Conservation (phyloP, 192 early-diverging fungal genomes). For the Radiomyces spectabilis region DNA sequence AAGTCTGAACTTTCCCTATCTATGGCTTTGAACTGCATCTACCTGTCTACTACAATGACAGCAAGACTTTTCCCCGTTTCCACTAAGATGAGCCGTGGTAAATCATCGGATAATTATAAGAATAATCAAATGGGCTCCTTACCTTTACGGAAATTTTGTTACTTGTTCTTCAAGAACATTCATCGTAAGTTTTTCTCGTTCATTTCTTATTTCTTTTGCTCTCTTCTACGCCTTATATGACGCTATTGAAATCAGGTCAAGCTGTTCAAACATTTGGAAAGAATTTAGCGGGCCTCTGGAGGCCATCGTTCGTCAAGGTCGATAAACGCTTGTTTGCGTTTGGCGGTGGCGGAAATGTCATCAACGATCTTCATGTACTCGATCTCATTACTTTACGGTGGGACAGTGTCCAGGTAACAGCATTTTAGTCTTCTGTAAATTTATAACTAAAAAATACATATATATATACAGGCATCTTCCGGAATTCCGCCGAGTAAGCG, state of each 20-base stretch:
- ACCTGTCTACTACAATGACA: too few species aligned
- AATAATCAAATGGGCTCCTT: too few species aligned
- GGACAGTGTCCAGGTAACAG: conserved; percentile 39
- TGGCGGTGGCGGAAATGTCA: conserved; percentile 49
- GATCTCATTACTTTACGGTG: conserved; percentile 38
- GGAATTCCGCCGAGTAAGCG: conserved; percentile 46
- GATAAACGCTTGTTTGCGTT: conserved; percentile 44
- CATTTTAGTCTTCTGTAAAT: neutral
- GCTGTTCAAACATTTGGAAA: conserved; percentile 41
- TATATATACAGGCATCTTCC: conserved; percentile 24
- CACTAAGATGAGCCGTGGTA: too few species aligned
- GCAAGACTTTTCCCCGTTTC: too few species aligned
- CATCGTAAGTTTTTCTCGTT: conserved; percentile 1
- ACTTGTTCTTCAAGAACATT: too few species aligned
- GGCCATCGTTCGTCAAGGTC: conserved; percentile 45
- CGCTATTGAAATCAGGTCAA: conserved; percentile 27
- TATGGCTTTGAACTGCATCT: too few species aligned
- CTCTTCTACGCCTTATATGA: neutral
- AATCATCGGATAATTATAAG: too few species aligned
- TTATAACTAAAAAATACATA: neutral
- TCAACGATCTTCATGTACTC: conserved; percentile 47
- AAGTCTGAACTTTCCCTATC: too few species aligned
- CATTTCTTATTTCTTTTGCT: neutral
- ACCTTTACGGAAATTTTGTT: too few species aligned
- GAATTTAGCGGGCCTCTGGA: conserved; percentile 46